Evolutionary conservation across 2,329 filamentous ascomycete species (phyloP), one percentile per base, ranked within the genome.

Genomic region (Clonostachys sp.): DNA sequence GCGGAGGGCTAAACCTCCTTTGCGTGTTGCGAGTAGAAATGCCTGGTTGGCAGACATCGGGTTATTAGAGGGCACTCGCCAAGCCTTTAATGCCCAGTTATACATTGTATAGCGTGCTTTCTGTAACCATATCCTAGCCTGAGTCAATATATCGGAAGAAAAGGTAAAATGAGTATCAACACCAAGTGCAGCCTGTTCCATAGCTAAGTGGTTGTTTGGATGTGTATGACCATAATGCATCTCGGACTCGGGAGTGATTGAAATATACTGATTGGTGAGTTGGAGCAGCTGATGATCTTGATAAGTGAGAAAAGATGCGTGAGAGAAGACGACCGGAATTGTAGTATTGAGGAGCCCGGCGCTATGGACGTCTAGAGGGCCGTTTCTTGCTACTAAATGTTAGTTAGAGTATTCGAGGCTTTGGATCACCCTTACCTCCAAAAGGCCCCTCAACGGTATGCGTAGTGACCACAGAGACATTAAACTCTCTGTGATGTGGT

Each of bases 211-310:
- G 61, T 39, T 39, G 8, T 39, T n/a, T 2, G 67, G 65, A 48
- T 81, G 74, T 1, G 61, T 65, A 53, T 79, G 75, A n/a, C 79
- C 78, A 57, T 74, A 81, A 56, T 80, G 76, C 67, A 79, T 73
- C 54, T 83, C 79, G 0, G 75, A 78, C 54, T 83, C 80, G 2
- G 78, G 77, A 0, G 80, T 82, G 48, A 77, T 77, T 45, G 76
- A 77, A 40, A 83, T 60, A 59, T 75, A 74, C 45, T 80, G 71
- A 58, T 81, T 74, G 3, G 68, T 68, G 0, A 59, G 50, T 12
- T 74, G 73, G 1, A 82, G 67, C 0, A 78, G 62, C 2, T 59
- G 46, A 1, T 63, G 62, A 13, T 73, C 70, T 0, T 51, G 48
- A 1, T 64, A 56, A 1, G 70, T 70, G 16, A 79, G 57, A 58